These are phyloP conservation scores for Venturia effusa DNA, from an alignment of 2,329 filamentous ascomycete species.

Conservation along the genomic window DNA sequence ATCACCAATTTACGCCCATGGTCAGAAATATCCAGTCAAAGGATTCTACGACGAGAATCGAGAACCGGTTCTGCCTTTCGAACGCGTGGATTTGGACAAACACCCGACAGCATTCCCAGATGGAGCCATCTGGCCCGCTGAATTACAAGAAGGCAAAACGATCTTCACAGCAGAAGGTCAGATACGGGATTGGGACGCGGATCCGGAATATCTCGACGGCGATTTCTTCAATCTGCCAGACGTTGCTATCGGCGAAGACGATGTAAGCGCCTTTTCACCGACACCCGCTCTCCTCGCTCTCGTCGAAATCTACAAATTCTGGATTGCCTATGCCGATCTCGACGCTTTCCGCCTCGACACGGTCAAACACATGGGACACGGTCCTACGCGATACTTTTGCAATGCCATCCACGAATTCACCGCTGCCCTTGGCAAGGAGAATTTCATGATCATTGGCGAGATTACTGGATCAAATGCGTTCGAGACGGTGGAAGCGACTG, in stretches of 20 bases:
- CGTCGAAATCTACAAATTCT: slow-evolving; percentile 18
- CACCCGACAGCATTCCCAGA: slow-evolving; percentile 9
- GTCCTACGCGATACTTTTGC: slow-evolving; percentile 17
- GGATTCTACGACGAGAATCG: slow-evolving; percentile 13
- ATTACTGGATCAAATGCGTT: slow-evolving; percentile 15
- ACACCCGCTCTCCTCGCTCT: slow-evolving; percentile 15
- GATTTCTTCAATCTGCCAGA: slow-evolving; percentile 18
- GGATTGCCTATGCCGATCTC: slow-evolving; percentile 17
- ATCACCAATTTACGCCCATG: background rate
- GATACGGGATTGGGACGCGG: slow-evolving; percentile 16
- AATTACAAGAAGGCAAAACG: slow-evolving; percentile 15
- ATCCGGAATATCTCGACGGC: slow-evolving; percentile 17
- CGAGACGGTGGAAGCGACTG: slow-evolving; percentile 16
- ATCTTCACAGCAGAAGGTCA: slow-evolving; percentile 13
- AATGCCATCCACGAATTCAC: slow-evolving; percentile 17
- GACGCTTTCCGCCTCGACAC: slow-evolving; percentile 18
- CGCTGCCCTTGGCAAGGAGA: slow-evolving; percentile 14
- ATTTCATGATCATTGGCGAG: slow-evolving; percentile 18
- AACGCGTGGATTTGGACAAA: background rate
- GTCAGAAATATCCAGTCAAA: background rate
- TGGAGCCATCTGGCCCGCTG: slow-evolving; percentile 17
- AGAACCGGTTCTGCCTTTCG: background rate
- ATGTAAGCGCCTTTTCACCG: slow-evolving; percentile 13
- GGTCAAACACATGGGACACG: slow-evolving; percentile 18
- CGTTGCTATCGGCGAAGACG: slow-evolving; percentile 14